Conservation (phyloP, 192 early-diverging fungal species). For the Mortierella antarctica region DNA sequence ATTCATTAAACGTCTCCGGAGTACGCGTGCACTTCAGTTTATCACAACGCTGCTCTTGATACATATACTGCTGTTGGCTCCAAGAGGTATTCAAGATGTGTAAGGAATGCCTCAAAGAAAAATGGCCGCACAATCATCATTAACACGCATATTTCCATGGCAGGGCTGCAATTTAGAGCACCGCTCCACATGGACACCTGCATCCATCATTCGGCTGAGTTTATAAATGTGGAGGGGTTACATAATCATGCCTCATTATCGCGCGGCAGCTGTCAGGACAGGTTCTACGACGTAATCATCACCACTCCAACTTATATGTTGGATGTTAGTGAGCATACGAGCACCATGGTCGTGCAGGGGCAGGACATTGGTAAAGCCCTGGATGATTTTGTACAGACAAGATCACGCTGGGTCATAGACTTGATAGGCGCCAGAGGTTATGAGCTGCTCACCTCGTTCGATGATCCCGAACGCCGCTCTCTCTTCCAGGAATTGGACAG, state of each 20-base stretch:
- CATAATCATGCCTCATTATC: background rate
- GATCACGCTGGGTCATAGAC: constrained; percentile 33
- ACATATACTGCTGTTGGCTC: too few species aligned
- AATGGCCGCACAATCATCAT: too few species aligned
- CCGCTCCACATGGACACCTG: background rate
- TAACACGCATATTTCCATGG: background rate
- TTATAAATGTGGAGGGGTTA: background rate
- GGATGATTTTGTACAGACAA: constrained; percentile 33
- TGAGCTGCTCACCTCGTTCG: constrained; percentile 18
- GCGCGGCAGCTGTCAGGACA: constrained; percentile 12
- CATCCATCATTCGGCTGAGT: background rate
- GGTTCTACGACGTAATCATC: constrained; percentile 5
- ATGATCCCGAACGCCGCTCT: constrained; percentile 9
- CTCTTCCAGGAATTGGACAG: constrained; percentile 17
- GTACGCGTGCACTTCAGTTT: too few species aligned
- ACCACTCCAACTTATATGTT: background rate
- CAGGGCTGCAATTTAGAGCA: too few species aligned
- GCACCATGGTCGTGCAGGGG: constrained; percentile 20
- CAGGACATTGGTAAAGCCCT: constrained; percentile 8
- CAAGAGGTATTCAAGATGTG: too few species aligned
- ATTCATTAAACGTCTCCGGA: too few species aligned
- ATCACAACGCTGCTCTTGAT: too few species aligned
- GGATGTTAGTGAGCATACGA: constrained; percentile 4
- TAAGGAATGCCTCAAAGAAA: too few species aligned
- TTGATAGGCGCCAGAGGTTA: constrained; percentile 13